These are phyloP conservation scores for Dactylellina parvicollis DNA, from an alignment of 2,329 filamentous ascomycete genomes.

Conservation along the genomic window DNA sequence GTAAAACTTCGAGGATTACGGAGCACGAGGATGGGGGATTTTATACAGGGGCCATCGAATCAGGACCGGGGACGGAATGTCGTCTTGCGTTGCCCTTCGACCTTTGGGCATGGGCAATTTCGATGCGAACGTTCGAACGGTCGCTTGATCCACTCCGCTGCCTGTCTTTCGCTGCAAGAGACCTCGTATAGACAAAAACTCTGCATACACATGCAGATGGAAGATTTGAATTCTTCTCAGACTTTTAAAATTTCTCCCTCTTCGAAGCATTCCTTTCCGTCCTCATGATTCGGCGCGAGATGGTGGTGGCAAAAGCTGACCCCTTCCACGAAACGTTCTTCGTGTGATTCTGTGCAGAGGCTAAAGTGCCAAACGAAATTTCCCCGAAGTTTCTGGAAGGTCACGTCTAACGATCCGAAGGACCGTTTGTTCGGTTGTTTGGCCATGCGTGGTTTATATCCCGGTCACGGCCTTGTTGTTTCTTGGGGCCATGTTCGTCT, in stretches of 20 bases:
- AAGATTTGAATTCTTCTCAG: slow-evolving; percentile 2
- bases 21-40: slow-evolving; percentile 50
- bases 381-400: slow-evolving; percentile 53
- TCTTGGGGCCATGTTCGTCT: slow-evolving; percentile 3
- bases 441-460: slow-evolving; percentile 22
- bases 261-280: slow-evolving; percentile 46
- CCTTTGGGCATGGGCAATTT: no score
- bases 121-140: slow-evolving; percentile 6
- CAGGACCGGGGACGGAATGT: no score
- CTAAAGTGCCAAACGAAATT: slow-evolving; percentile 52
- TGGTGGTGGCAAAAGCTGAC: slow-evolving; percentile 29
- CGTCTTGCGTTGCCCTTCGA: no score
- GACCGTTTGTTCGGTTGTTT: slow-evolving; percentile 20
- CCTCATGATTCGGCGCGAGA: slow-evolving; percentile 34
- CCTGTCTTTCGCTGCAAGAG: slow-evolving; percentile 23
- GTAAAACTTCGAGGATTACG: slow-evolving; percentile 45
- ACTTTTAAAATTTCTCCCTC: slow-evolving; percentile 20
- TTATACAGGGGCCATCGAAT: no score
- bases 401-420: slow-evolving; percentile 40
- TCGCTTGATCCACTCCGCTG: slow-evolving; percentile 46
- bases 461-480: background rate
- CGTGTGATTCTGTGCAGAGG: slow-evolving; percentile 54
- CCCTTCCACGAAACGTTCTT: slow-evolving; percentile 47
- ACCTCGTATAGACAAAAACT: slow-evolving; percentile 40
- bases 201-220: slow-evolving; percentile 29